phyloP scores from a whole-genome alignment of 108 stramenopile species.

The Cyclotella kingstonii region DNA sequence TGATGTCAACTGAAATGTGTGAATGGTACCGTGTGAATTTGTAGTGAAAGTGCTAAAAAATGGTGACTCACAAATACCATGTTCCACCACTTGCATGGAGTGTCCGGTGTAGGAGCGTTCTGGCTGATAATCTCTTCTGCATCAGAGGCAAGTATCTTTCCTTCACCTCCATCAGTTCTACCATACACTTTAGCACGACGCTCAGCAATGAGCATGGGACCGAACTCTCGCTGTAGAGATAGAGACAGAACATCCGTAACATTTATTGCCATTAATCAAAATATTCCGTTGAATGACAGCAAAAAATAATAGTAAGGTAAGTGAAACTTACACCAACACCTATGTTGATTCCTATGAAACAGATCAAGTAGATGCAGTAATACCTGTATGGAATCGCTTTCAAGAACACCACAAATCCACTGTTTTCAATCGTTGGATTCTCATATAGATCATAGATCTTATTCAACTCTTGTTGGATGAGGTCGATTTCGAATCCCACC shows the following conservation, averaged over 20 bases:
- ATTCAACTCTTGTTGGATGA: constrained; percentile 57
- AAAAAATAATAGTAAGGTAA: not conserved
- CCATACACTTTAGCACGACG: constrained; percentile 55
- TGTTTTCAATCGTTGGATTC: constrained; percentile 29
- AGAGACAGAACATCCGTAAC: constrained; percentile 6
- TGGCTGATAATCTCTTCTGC: constrained; percentile 11
- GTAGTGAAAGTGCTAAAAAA: not conserved
- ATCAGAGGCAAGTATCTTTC: constrained; percentile 20
- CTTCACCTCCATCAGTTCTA: constrained; percentile 64
- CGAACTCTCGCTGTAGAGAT: constrained; percentile 53
- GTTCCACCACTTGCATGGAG: constrained; percentile 57
- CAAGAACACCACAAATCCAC: constrained; percentile 62
- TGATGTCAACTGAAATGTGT: not conserved
- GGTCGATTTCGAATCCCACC: constrained; percentile 52
- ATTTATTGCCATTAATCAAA: constrained; percentile 24
- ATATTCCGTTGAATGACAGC: constrained; percentile 10
- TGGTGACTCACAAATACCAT: not conserved
- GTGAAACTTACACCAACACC: too few relatives aligned
- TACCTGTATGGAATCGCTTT: constrained; percentile 59
- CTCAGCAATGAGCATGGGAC: constrained; percentile 73
- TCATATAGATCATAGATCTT: constrained; percentile 14
- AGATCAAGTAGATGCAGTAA: constrained; percentile 48
- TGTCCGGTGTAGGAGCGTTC: constrained; percentile 41
- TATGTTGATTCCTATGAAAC: too few relatives aligned
- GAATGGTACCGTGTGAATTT: constrained; percentile 17